Percentiles rank a stretch among this genome's conserved stretches.
These are phyloP conservation scores for Dothistroma septosporum DNA, from an alignment of 2,329 filamentous ascomycete species.

Conservation along the genomic window DNA sequence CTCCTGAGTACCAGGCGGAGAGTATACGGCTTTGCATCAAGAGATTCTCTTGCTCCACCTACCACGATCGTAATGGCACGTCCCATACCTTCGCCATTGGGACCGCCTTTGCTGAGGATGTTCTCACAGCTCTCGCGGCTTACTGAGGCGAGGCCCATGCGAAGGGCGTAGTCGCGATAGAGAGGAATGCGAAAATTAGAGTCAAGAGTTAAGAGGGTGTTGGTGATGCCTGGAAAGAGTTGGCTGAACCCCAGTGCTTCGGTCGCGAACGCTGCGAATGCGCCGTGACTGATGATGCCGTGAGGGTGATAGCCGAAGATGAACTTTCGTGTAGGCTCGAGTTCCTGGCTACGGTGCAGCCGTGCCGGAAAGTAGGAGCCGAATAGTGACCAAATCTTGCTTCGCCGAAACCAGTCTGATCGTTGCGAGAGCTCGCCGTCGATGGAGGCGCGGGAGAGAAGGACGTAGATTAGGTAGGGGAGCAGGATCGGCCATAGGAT, in stretches of 20 bases:
- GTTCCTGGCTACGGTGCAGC: conserved; percentile 76
- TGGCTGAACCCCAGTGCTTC: conserved; percentile 82
- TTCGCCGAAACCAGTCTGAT: conserved; percentile 67
- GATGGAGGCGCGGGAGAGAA: conserved; percentile 72
- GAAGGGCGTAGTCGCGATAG: conserved; percentile 89
- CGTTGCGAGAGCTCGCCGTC: conserved; percentile 72
- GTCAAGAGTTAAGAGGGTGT: conserved; percentile 89
- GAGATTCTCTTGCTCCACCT: conserved; percentile 84
- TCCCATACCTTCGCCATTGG: conserved; percentile 77
- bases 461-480: conserved; percentile 77
- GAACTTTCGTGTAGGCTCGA: conserved; percentile 82
- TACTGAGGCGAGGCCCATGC: conserved; percentile 82
- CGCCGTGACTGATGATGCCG: conserved; percentile 95
- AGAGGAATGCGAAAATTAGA: conserved; percentile 91
- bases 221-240: conserved; percentile 91
- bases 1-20: conserved; percentile 74
- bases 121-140: conserved; percentile 91
- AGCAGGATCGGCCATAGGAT: conserved; percentile 78
- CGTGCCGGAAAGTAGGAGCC: conserved; percentile 87
- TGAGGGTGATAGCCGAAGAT: conserved; percentile 97
- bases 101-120: conserved; percentile 72
- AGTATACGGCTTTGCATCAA: conserved; percentile 76
- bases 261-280: conserved; percentile 85
- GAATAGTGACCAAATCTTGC: conserved; percentile 80
- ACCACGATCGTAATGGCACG: conserved; percentile 96